Evolutionary conservation across 2,329 filamentous ascomycete genomes (phyloP).

Genomic region (Lasiodiplodia hormozganensis): DNA sequence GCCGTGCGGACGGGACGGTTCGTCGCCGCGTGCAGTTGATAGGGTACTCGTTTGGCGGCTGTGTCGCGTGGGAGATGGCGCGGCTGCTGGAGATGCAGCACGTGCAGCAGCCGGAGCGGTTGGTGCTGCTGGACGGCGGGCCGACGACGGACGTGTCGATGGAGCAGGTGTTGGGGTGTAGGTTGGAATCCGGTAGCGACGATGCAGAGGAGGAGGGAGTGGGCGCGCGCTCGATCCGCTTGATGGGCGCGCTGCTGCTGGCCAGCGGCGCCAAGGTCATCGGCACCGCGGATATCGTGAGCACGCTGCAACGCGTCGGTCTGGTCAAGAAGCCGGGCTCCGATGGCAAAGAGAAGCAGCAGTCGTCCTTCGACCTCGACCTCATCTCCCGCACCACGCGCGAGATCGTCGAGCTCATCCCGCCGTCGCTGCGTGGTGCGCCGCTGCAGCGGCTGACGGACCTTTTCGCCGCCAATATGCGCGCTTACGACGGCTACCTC

Average conservation of each 20-base stretch:
- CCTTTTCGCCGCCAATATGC: neutral
- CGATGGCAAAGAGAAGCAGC: too few relatives aligned
- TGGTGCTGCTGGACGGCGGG: neutral
- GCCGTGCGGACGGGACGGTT: too few relatives aligned
- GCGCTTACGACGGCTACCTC: neutral
- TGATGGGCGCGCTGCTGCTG: neutral
- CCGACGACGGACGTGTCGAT: neutral
- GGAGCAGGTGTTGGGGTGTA: neutral
- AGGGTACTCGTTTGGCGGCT: neutral
- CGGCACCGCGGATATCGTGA: neutral
- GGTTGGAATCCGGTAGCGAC: neutral
- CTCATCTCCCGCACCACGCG: too few relatives aligned
- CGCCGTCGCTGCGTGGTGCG: neutral
- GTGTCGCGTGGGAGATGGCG: neutral
- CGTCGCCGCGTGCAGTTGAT: neutral
- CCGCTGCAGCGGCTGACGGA: neutral
- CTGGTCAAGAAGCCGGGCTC: neutral
- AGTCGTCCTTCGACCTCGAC: too few relatives aligned
- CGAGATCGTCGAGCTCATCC: too few relatives aligned
- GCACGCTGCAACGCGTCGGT: neutral
- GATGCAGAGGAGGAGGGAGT: neutral
- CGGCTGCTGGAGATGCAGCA: neutral
- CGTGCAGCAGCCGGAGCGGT: neutral
- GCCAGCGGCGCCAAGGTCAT: neutral
- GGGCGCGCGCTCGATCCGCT: neutral